Evolutionary conservation across 192 early-diverging fungal genomes (phyloP).

Genomic region (Backusella morwellensis): DNA sequence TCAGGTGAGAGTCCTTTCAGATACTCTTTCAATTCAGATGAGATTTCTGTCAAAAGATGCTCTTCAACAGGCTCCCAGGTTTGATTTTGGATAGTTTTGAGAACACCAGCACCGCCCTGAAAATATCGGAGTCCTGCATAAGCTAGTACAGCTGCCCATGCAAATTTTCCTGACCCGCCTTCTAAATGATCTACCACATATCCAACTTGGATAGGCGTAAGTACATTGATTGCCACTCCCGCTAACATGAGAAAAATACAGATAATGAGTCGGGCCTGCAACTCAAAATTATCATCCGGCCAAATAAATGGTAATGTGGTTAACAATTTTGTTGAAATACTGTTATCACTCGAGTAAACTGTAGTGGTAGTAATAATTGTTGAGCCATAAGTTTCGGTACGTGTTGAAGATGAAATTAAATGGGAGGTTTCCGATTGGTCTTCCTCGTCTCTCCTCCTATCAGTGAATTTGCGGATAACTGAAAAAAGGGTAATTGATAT

Average conservation of each 20-base stretch:
- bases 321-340: conserved; percentile 46
- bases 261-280: conserved; percentile 66
- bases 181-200: conserved; percentile 59
- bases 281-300: conserved; percentile 53
- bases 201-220: conserved; percentile 83
- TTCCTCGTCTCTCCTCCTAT: not conserved
- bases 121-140: conserved; percentile 66
- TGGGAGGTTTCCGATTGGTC: conserved; percentile 21
- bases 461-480: conserved; percentile 24
- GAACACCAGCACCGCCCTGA: conserved; percentile 66
- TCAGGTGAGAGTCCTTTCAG: conserved; percentile 84
- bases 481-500: conserved; percentile 29
- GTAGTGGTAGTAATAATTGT: conserved; percentile 22
- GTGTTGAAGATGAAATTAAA: conserved; percentile 10
- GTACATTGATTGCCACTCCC: conserved; percentile 75
- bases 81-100: conserved; percentile 75
- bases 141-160: conserved; percentile 52
- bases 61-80: conserved; percentile 92
- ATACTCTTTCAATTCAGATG: conserved; percentile 85
- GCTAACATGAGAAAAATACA: conserved; percentile 67
- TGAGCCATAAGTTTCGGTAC: not conserved
- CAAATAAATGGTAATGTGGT: conserved; percentile 80
- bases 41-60: conserved; percentile 83
- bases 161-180: conserved; percentile 9
- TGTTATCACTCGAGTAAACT: conserved; percentile 14